Percentiles rank a stretch among this genome's conserved stretches.
These are phyloP conservation scores for Lactarius pseudohatsudake DNA, from an alignment of 768 basidiomycete species.

Conservation along the genomic window DNA sequence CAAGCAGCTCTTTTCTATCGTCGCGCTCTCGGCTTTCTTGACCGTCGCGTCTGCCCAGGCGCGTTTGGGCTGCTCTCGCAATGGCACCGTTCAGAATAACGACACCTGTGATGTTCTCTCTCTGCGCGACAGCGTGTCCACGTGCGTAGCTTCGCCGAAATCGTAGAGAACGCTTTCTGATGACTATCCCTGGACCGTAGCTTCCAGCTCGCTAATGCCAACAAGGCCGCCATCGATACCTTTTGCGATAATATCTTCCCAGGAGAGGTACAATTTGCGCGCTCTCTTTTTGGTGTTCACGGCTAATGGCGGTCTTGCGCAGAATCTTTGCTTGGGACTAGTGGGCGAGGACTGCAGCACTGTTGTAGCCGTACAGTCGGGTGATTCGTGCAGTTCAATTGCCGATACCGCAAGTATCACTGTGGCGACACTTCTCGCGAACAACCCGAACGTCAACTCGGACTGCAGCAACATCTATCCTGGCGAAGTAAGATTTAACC, in stretches of 20 bases:
- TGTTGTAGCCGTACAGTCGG: conserved; percentile 46
- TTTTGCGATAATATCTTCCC: conserved; percentile 56
- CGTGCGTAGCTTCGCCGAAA: conserved; percentile 35
- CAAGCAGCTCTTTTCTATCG: conserved; percentile 10
- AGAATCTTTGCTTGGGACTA: conserved; percentile 54
- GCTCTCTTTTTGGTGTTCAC: background rate
- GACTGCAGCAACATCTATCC: conserved; percentile 67
- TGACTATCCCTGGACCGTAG: conserved; percentile 33
- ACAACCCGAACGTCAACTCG: conserved; percentile 72
- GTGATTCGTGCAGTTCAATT: conserved; percentile 54
- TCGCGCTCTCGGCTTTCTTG: conserved; percentile 10
- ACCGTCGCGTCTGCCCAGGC: conserved; percentile 4
- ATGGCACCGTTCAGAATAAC: conserved; percentile 48
- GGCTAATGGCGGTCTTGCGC: background rate
- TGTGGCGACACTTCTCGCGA: conserved; percentile 48
- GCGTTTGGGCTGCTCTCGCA: conserved; percentile 45
- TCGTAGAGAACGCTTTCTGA: background rate
- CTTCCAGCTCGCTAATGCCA: conserved; percentile 59
- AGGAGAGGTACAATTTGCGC: conserved; percentile 42
- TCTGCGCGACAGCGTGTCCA: conserved; percentile 45
- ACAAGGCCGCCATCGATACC: conserved; percentile 47
- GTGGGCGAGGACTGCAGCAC: conserved; percentile 54
- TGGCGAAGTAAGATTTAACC: conserved; percentile 55
- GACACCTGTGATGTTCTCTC: conserved; percentile 61
- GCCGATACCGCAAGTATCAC: conserved; percentile 41